A percentile compares a stretch with the other conserved stretches of the same genome.
These are phyloP conservation scores for Clathrospora elynae DNA, from an alignment of 2,329 filamentous ascomycete genomes.

Conservation along the genomic window DNA sequence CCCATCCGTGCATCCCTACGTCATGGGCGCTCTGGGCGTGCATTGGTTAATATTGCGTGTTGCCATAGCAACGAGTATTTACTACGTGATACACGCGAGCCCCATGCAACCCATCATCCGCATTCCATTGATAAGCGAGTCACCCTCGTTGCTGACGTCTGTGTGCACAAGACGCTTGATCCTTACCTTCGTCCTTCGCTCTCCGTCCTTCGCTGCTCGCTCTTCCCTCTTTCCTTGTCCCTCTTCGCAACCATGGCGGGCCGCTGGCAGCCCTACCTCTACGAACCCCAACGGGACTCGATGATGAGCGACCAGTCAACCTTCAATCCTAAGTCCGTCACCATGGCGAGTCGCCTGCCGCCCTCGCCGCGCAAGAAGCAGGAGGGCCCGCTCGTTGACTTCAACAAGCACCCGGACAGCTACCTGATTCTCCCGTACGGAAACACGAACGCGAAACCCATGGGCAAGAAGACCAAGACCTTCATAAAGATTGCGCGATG, in stretches of 20 bases:
- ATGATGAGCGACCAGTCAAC: slow-evolving; percentile 57
- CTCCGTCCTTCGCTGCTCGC: no score
- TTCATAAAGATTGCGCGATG: slow-evolving; percentile 72
- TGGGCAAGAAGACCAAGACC: slow-evolving; percentile 72
- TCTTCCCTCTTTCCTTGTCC: slow-evolving; percentile 35
- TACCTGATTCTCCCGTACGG: slow-evolving; percentile 69
- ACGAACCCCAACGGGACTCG: slow-evolving; percentile 59
- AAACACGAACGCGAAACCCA: slow-evolving; percentile 64
- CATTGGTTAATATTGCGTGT: slow-evolving; percentile 28
- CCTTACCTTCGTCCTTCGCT: no score
- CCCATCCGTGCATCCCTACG: slow-evolving; percentile 23
- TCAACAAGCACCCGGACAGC: slow-evolving; percentile 84
- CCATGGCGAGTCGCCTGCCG: slow-evolving; percentile 75
- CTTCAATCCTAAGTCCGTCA: slow-evolving; percentile 89
- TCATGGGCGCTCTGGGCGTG: slow-evolving; percentile 20
- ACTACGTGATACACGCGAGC: slow-evolving; percentile 27
- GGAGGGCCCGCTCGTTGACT: slow-evolving; percentile 76
- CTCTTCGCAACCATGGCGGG: slow-evolving; percentile 43
- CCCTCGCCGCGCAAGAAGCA: slow-evolving; percentile 65
- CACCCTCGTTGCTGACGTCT: slow-evolving; percentile 34
- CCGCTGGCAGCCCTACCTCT: slow-evolving; percentile 73
- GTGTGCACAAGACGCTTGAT: slow-evolving; percentile 32
- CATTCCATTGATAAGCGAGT: slow-evolving; percentile 46
- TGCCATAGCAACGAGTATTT: slow-evolving; percentile 43
- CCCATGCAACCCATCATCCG: slow-evolving; percentile 41